phyloP scores from a whole-genome alignment of 2,329 filamentous ascomycete genomes.

The Trichoderma brevicompactum region DNA sequence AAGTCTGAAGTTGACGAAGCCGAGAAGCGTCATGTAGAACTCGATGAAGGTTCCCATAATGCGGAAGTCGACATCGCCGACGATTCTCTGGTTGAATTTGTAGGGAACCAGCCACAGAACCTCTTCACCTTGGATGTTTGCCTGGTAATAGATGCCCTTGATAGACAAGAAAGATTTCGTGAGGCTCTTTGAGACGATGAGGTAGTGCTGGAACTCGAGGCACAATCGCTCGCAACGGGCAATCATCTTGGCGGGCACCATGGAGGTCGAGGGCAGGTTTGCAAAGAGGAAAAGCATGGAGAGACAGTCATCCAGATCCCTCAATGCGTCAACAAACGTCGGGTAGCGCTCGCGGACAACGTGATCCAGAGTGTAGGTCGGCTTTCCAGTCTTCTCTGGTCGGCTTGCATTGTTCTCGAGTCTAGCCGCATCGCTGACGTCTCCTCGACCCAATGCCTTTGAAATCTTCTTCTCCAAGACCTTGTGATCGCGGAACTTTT shows the following conservation, averaged over 20 bases:
- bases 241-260: slow-evolving; percentile 93
- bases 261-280: slow-evolving; percentile 86
- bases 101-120: slow-evolving; percentile 97
- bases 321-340: slow-evolving; percentile 90
- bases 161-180: slow-evolving; percentile 97
- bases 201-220: slow-evolving; percentile 96
- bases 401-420: slow-evolving; percentile 84
- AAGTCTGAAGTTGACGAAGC: slow-evolving; percentile 94
- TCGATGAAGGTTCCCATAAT: slow-evolving; percentile 99
- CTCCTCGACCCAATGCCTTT: slow-evolving; percentile 85
- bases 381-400: slow-evolving; percentile 87
- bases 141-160: slow-evolving; percentile 99
- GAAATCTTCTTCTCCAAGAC: slow-evolving; percentile 97
- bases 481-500: slow-evolving; percentile 97
- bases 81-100: slow-evolving; percentile 93
- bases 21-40: slow-evolving; percentile 95
- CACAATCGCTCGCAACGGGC: slow-evolving; percentile 90
- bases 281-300: slow-evolving; percentile 98
- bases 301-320: slow-evolving; percentile 94
- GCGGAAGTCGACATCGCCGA: slow-evolving; percentile 93
- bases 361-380: slow-evolving; percentile 90
- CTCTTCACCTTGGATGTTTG: slow-evolving; percentile 94
- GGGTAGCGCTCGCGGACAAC: slow-evolving; percentile 98
- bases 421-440: slow-evolving; percentile 84
- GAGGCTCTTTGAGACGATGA: slow-evolving; percentile 88